phyloP scores from a whole-genome alignment of 2,329 filamentous ascomycete genomes.

The Fusarium buxicola region DNA sequence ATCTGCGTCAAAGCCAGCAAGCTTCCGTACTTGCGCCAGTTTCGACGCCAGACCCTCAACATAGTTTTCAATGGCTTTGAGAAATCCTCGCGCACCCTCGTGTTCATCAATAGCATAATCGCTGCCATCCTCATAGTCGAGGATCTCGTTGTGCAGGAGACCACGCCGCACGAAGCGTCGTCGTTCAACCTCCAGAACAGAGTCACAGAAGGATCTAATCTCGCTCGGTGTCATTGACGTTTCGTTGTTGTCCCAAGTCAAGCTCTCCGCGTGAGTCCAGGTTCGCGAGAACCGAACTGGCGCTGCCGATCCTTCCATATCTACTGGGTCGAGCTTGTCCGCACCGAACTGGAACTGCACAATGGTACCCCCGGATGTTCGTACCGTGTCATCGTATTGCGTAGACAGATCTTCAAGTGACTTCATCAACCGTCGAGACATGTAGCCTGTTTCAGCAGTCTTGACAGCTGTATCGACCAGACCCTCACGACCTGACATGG shows the following conservation, averaged over 20 bases:
- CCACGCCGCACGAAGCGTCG: slow-evolving; percentile 70
- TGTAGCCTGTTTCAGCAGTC: slow-evolving; percentile 98
- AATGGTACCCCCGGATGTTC: slow-evolving; percentile 87
- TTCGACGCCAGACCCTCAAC: slow-evolving; percentile 72
- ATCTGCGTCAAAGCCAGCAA: slow-evolving; percentile 61
- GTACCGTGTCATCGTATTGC: slow-evolving; percentile 93
- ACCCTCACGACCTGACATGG: slow-evolving; percentile 98
- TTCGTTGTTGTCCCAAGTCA: slow-evolving; percentile 84
- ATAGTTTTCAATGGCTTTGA: slow-evolving; percentile 81
- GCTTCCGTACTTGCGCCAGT: slow-evolving; percentile 65
- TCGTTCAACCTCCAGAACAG: slow-evolving; percentile 75
- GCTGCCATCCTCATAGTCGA: slow-evolving; percentile 77
- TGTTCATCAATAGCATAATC: slow-evolving; percentile 79
- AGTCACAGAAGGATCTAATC: slow-evolving; percentile 75
- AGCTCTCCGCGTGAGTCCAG: slow-evolving; percentile 81
- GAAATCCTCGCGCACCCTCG: slow-evolving; percentile 85
- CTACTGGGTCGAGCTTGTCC: slow-evolving; percentile 93
- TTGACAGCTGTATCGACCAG: slow-evolving; percentile 99
- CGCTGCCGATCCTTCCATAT: slow-evolving; percentile 95
- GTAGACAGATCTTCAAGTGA: slow-evolving; percentile 94
- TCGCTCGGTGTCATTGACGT: slow-evolving; percentile 78
- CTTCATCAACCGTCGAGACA: slow-evolving; percentile 98
- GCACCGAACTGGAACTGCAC: slow-evolving; percentile 99
- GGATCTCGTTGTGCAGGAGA: slow-evolving; percentile 69
- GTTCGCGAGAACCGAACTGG: slow-evolving; percentile 94